Evolutionary conservation across 2,329 filamentous ascomycete genomes (phyloP), one percentile per base, ranked within the genome.

Genomic region (Aspergillus versicolor): DNA sequence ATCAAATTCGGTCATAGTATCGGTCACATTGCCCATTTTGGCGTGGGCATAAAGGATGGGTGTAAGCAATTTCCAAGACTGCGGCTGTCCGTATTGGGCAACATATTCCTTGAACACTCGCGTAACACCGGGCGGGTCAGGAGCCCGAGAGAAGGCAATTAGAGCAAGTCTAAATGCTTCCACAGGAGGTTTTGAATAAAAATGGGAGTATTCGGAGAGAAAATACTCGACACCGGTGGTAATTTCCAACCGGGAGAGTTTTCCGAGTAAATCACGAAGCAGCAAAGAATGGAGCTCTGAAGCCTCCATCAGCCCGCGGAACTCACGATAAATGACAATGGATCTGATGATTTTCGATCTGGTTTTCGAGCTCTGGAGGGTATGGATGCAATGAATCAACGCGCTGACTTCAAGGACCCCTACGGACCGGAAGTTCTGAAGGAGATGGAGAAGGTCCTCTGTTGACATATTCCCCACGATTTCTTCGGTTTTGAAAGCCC

Each of bases 21-120:
- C 79, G 3, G 76, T 67, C 0, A 88, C 71, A 62, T 96, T 85
- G 2, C 86, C 89, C 49, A 84, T 78, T 56, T 84, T 82, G 1
- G 91, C 87, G 73, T 93, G 85, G 0, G 88, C 88, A 62, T 89
- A 85, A 41, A 95, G 78, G 3, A 92, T 76, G 45, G 85, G 83
- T n/a, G 79, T 67, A 32, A 78, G 55, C n/a, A 73, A 60, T 42
- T 58, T 67, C 15, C 66, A 60, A 44, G 65, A 67, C 30, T 53
- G 63, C 0, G 75, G 73, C 13, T 61, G 66, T 15, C 74, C 75
- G 60, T 79, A 67, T 32, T 74, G 67, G 32, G 61, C 58, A n/a
- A 73, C 54, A 22, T 74, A 76, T 40, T 75, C 72, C 8, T 78
- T 63, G 59, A 82, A 83, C 7, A 82, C 56, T 34, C 70, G 65